Base-by-base conservation (phyloP, 805 yeast species). In the Grigorovia jiainica region DNA sequence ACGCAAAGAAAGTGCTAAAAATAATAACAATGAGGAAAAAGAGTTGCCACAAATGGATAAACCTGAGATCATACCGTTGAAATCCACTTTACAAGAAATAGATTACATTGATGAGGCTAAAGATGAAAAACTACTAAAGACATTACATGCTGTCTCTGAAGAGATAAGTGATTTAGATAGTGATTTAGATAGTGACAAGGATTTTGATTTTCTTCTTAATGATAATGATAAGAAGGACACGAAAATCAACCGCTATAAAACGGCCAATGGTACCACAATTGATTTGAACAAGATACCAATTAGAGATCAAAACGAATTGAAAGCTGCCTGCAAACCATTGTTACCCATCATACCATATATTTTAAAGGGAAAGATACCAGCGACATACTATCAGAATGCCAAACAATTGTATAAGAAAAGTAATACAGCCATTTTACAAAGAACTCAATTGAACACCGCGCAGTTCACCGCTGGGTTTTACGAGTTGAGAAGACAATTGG, bases 401-500 rank as follows among this genome's bases (percentile, higher is more conserved):
- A 65, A 67, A 18, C 49, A 55, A 11, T 65, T 69, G 34, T 59
- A 57, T 11, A 49, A 59, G 13, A 43, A 53, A 1, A 74, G 82
- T 2, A 47, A 53, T 2, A 62, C 69, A 24, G 61, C 68, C n/a
- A 11, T 27, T 4, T 13, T 27, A 3, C 31, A 27, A 11, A 27
- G 31, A 27, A 13, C 31, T 13, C 31, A 27, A 11, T 27, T 27
- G 16, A 15, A 27, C n/a, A 7, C 15, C 7, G 6, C 31, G 3
- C 7, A 3, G 3, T 78, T 72, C 51, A 52, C 64, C 3, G 77
- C 76, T 21, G 89, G 90, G 0, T 82, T 70, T 52, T 71, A 71
- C 46, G 90, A 89, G 0, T 56, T 73, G 27, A 67, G 66, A 46
- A 64, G 89, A 42, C 83, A 80, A 47, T 61, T 70, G 42, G 55